Percentiles rank a stretch among this genome's conserved stretches.
Conservation (phyloP, 148 eudicot genomes). For the Tetragonia tetragonoides region DNA sequence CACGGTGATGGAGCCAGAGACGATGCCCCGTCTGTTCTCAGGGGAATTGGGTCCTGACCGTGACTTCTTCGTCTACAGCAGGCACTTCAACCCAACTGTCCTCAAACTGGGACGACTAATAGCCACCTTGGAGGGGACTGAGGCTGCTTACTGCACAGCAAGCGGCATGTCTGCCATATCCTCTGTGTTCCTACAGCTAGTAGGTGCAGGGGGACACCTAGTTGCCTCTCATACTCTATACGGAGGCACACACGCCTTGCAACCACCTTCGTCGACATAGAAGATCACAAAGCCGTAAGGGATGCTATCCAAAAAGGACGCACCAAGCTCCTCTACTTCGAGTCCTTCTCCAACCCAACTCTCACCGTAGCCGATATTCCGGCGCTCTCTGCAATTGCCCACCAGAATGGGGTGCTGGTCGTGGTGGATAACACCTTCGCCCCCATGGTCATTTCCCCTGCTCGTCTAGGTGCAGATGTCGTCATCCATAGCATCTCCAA, state of each 20-base stretch:
- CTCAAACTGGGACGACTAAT: conserved; percentile 81
- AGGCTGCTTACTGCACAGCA: conserved; percentile 94
- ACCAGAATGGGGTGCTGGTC: conserved; percentile 58
- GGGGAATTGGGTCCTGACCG: conserved; percentile 90
- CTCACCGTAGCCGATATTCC: conserved; percentile 79
- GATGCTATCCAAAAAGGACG: conserved; percentile 51
- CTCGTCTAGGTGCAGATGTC: conserved; percentile 87
- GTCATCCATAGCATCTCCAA: conserved; percentile 90
- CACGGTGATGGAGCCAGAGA: conserved; percentile 96
- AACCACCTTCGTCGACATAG: conserved; percentile 70
- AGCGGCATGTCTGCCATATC: conserved; percentile 97
- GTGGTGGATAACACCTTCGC: conserved; percentile 93
- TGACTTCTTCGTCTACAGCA: conserved; percentile 85
- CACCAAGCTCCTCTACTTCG: conserved; percentile 80
- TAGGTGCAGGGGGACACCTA: conserved; percentile 67
- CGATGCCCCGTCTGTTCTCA: conserved; percentile 67
- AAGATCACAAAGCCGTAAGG: conserved; percentile 43
- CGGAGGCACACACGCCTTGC: conserved; percentile 89
- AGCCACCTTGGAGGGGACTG: conserved; percentile 95
- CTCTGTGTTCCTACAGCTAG: conserved; percentile 70
- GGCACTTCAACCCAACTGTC: conserved; percentile 92
- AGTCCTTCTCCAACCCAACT: conserved; percentile 82
- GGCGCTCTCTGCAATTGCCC: conserved; percentile 60
- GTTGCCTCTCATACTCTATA: conserved; percentile 79
- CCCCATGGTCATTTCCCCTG: conserved; percentile 89